These are phyloP conservation scores for Discostella stelligeroides DNA, from an alignment of 108 stramenopile species.

Conservation along the genomic window DNA sequence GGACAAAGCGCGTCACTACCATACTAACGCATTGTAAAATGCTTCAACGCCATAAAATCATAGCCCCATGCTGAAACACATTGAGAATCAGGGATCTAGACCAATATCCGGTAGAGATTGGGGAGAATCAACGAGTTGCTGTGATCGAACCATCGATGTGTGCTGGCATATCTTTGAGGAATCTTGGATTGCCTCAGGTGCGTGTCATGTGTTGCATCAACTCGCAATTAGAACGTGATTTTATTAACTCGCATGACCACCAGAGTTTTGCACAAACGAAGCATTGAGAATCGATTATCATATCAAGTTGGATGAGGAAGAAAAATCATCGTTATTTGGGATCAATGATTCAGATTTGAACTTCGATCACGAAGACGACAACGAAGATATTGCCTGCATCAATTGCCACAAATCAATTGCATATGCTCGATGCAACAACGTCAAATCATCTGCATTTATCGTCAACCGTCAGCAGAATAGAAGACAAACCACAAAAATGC, in stretches of 20 bases:
- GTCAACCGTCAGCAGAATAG: conserved; percentile 13
- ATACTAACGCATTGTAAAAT: no score
- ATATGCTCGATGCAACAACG: conserved; percentile 32
- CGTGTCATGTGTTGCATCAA: no score
- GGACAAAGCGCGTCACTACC: no score
- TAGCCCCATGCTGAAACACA: conserved; percentile 63
- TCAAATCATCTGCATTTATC: conserved; percentile 31
- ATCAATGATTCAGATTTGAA: conserved; percentile 16
- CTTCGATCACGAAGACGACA: background rate
- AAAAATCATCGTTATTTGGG: conserved; percentile 23
- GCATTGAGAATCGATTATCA: conserved; percentile 26
- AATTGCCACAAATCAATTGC: conserved; percentile 5
- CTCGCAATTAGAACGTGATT: no score
- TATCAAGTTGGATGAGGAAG: conserved; percentile 18
- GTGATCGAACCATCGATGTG: conserved; percentile 32
- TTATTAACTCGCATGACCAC: no score
- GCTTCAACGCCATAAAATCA: background rate
- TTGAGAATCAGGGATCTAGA: conserved; percentile 72
- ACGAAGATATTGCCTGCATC: conserved; percentile 8
- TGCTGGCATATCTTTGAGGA: conserved; percentile 53
- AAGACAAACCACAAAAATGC: conserved; percentile 31
- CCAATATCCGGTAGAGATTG: conserved; percentile 75
- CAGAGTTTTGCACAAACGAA: conserved; percentile 24
- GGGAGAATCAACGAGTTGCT: conserved; percentile 64
- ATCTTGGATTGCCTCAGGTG: conserved; percentile 39